phyloP scores from a whole-genome alignment of 2,329 filamentous ascomycete genomes.

The Ceratocystis eucalypticola region DNA sequence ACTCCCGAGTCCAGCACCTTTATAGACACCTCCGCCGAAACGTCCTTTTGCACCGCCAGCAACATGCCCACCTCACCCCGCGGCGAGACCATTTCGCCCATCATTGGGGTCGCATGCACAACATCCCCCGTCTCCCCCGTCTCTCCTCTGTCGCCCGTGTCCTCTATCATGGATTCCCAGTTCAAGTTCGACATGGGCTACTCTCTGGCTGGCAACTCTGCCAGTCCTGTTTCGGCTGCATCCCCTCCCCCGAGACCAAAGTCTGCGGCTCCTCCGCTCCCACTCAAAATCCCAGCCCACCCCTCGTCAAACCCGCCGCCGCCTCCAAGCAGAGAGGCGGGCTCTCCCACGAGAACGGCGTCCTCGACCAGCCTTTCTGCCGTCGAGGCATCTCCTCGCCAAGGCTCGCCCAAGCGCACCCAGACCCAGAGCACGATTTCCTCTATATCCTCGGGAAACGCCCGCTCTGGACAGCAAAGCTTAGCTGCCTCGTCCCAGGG shows the following conservation, averaged over 20 bases:
- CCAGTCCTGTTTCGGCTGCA: not conserved
- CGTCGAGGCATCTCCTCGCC: slow-evolving; percentile 13
- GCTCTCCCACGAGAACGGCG: slow-evolving; percentile 12
- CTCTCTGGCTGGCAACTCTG: not conserved
- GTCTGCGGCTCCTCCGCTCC: slow-evolving; percentile 11
- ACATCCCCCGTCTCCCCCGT: not conserved
- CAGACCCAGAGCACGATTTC: slow-evolving; percentile 17
- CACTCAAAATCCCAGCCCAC: slow-evolving; percentile 9
- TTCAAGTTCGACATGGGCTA: not conserved
- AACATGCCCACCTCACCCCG: slow-evolving; percentile 7
- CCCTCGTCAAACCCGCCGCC: slow-evolving; percentile 3
- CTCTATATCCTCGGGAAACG: slow-evolving; percentile 9
- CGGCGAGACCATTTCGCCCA: not conserved
- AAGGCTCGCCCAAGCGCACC: slow-evolving; percentile 11
- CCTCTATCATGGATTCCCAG: not conserved
- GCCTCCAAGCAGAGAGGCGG: slow-evolving; percentile 1
- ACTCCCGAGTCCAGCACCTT: slow-evolving; percentile 12
- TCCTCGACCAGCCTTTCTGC: slow-evolving; percentile 12
- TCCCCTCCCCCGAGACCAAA: slow-evolving; percentile 4
- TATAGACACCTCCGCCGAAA: slow-evolving; percentile 8
- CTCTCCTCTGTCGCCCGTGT: not conserved
- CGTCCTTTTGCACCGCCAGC: slow-evolving; percentile 1
- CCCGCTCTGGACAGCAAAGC: slow-evolving; percentile 3
- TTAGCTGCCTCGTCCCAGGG: slow-evolving; percentile 3
- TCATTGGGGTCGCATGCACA: slow-evolving; percentile 15